These are phyloP conservation scores for Kingdonia uniflora DNA, from an alignment of 164 flowering plant genomes.

Conservation along the genomic window DNA sequence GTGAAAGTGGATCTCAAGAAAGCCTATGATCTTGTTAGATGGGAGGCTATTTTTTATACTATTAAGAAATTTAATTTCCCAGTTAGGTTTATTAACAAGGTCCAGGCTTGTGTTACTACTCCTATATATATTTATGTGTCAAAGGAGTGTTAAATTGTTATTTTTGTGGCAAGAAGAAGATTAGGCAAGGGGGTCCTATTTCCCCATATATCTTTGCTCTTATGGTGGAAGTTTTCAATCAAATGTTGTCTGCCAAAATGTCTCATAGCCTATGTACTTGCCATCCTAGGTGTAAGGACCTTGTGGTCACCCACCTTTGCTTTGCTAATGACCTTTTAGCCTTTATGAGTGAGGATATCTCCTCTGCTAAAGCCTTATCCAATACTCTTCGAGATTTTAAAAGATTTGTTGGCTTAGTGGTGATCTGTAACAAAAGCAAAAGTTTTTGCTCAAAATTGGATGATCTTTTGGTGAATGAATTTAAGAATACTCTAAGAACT, in stretches of 20 bases:
- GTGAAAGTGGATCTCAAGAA: no score
- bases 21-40: no score
- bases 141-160: neutral
- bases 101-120: neutral
- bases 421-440: neutral
- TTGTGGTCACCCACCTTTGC: neutral
- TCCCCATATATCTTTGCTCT: neutral
- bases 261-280: neutral
- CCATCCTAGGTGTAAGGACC: neutral
- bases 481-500: neutral
- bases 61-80: neutral
- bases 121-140: neutral
- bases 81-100: neutral
- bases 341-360: neutral
- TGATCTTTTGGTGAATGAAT: no score
- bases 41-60: no score
- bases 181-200: neutral
- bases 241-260: no score
- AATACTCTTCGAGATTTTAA: neutral
- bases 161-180: neutral
- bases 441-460: neutral
- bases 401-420: neutral
- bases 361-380: neutral
- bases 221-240: neutral
- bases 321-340: neutral